Evolutionary conservation across 2,329 filamentous ascomycete genomes (phyloP).

Genomic region (Ceratocystis destructans): DNA sequence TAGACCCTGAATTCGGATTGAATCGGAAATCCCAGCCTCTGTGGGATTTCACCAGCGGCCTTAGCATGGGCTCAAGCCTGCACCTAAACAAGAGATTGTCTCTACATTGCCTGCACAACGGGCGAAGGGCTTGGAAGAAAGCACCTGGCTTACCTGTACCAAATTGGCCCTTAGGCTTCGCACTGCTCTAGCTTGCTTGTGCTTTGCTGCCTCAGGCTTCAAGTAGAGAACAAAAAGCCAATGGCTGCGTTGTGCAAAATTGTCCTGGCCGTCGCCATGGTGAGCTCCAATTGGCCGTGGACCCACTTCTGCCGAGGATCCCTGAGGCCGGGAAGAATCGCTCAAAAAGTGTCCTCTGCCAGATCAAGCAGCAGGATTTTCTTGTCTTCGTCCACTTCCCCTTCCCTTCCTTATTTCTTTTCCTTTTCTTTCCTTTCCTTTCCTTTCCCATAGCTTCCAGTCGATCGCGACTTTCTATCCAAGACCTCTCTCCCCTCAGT

Average conservation of each 20-base stretch:
- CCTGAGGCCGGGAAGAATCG: constrained; percentile 18
- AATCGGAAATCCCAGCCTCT: constrained; percentile 5
- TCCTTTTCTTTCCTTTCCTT: constrained; percentile 13
- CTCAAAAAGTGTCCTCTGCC: constrained; percentile 15
- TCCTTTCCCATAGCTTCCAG: constrained; percentile 16
- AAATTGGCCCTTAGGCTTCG: neutral
- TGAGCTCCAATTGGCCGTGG: constrained; percentile 15
- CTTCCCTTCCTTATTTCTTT: constrained; percentile 12
- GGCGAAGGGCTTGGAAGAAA: neutral
- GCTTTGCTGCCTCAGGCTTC: constrained; percentile 4
- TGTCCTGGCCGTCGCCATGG: constrained; percentile 7
- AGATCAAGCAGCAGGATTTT: constrained; percentile 14
- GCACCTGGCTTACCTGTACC: neutral
- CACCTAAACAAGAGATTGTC: neutral
- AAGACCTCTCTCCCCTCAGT: constrained; percentile 19
- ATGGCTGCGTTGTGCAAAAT: constrained; percentile 8
- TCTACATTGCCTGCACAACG: no score
- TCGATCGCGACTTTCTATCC: constrained; percentile 19
- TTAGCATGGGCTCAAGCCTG: neutral
- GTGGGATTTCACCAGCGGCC: neutral
- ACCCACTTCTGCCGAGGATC: constrained; percentile 17
- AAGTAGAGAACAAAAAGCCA: neutral
- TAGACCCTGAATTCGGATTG: neutral
- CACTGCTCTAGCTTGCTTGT: neutral
- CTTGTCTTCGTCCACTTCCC: constrained; percentile 9